Evolutionary conservation across 1,139 yeast species (phyloP), one percentile per base, ranked within the genome.

Genomic region (Zygosaccharomyces pseudobailii): DNA sequence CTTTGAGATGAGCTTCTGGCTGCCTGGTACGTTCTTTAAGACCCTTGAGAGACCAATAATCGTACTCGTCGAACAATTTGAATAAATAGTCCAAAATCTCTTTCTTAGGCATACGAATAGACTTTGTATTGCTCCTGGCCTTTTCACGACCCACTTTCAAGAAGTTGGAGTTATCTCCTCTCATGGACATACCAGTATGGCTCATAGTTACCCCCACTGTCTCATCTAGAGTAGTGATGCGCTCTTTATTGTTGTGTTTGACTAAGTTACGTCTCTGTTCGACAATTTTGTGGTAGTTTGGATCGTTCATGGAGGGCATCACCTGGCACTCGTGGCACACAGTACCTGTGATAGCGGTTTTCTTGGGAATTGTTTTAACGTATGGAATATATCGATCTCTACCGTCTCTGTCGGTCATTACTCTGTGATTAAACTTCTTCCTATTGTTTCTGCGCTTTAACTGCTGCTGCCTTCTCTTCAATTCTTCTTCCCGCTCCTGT

Each of bases 1-100:
- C 97, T 63, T 92, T 89, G 56, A 92, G 73, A 65, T 87, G 94
- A 3, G 87, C 84, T 65, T 94, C 98, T 1, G 99, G 99, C 71
- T 92, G 99, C 62, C 84, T 84, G 2, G 97, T 89, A 58, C 96
- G 79, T 66, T 92, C 98, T 64, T 89, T 86, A 53, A 92, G 73
- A 33, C 97, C 97, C 68, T 89, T 89, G 75, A 92, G 76, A 8
- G 95, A 84, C 98, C 98, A 92, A 68, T 90, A 92, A 64, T 92
- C 97, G 66, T 87, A 89, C 67, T 90, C 95, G 65, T 89, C 97
- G 67, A 92, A 92, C 57, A 92, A 74, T 57, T 87, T 77, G 77
- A 94, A 92, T 55, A 92, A 72, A 57, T 87, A 71, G 67, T 90
- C 97, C 75, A 92, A 78, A 49, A 92, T 78, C 56, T 89, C 97